phyloP scores from a whole-genome alignment of 1,139 yeast genomes.

The Blastobotrys illinoisensis region DNA sequence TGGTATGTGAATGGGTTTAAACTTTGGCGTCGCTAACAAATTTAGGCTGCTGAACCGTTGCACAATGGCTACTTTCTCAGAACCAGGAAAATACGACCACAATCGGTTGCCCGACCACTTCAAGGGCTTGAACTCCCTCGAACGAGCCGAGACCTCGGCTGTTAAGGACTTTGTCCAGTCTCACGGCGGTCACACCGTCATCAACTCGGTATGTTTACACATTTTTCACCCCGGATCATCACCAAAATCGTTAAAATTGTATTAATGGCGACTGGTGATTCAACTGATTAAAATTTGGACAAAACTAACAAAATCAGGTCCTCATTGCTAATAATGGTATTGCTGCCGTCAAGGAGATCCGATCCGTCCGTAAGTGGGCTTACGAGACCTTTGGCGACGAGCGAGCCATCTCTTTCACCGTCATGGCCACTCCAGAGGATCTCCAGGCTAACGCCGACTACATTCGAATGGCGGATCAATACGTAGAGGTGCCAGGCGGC shows the following conservation, averaged over 20 bases:
- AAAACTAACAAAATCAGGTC: slow-evolving; percentile 33
- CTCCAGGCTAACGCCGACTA: slow-evolving; percentile 94
- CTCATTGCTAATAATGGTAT: slow-evolving; percentile 97
- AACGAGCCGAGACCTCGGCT: slow-evolving; percentile 64
- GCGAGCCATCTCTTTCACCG: slow-evolving; percentile 87
- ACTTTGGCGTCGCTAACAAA: neutral
- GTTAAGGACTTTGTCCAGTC: slow-evolving; percentile 79
- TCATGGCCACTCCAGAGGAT: slow-evolving; percentile 99
- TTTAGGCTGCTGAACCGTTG: neutral
- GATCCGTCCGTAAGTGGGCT: slow-evolving; percentile 97
- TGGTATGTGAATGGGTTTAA: neutral
- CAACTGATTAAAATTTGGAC: neutral
- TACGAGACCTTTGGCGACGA: slow-evolving; percentile 97
- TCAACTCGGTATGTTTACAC: slow-evolving; percentile 45
- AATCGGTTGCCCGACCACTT: slow-evolving; percentile 59
- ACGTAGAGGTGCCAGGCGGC: slow-evolving; percentile 98
- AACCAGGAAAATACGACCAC: slow-evolving; percentile 23
- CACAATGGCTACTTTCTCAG: neutral
- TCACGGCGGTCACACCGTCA: slow-evolving; percentile 94
- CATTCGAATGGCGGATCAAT: slow-evolving; percentile 98
- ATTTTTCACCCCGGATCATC: neutral
- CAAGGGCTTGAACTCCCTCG: slow-evolving; percentile 71
- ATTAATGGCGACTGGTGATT: too few species aligned
- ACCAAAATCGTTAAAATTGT: too few species aligned
- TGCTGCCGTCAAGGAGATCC: slow-evolving; percentile 96